A percentile compares a stretch with the other conserved stretches of the same genome.
Evolutionary conservation across 1,284 basidiomycete species (phyloP).

Genomic region (Marasmius fiardii): DNA sequence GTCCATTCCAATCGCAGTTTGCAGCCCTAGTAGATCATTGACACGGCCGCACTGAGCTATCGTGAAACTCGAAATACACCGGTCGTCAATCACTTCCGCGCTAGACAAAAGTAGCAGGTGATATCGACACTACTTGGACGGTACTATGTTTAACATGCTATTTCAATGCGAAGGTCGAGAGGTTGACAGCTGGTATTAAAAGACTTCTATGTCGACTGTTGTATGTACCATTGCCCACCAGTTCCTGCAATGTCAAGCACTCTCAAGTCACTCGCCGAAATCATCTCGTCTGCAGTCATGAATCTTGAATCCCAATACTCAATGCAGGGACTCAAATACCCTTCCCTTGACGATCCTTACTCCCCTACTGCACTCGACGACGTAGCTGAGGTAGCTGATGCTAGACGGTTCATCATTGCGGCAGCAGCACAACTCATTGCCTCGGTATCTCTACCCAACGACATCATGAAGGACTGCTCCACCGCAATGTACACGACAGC

Average conservation of each 20-base stretch:
- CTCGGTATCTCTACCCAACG: conserved; percentile 12
- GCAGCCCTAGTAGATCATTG: no score
- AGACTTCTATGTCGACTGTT: not conserved
- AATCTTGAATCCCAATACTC: conserved; percentile 20
- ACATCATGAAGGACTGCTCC: conserved; percentile 10
- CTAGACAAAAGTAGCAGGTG: no score
- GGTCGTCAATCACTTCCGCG: no score
- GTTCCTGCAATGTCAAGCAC: conserved; percentile 6
- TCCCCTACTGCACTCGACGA: conserved; percentile 18
- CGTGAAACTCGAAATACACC: no score
- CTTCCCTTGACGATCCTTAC: conserved; percentile 25
- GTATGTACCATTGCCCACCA: not conserved
- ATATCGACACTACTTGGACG: no score
- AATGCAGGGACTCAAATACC: conserved; percentile 17
- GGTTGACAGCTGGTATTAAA: not conserved
- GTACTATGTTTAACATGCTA: no score
- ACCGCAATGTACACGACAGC: conserved; percentile 14
- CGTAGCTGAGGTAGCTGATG: conserved; percentile 13
- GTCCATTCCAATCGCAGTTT: no score
- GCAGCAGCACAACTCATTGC: conserved; percentile 22
- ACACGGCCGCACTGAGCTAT: no score
- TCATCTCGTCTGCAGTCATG: conserved; percentile 21
- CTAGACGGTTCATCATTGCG: conserved; percentile 13
- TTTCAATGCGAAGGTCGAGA: no score
- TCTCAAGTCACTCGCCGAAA: conserved; percentile 20